A percentile compares a stretch with the other conserved stretches of the same genome.
Evolutionary conservation across 2,329 filamentous ascomycete genomes (phyloP).

Genomic region (Botryotinia globosa): DNA sequence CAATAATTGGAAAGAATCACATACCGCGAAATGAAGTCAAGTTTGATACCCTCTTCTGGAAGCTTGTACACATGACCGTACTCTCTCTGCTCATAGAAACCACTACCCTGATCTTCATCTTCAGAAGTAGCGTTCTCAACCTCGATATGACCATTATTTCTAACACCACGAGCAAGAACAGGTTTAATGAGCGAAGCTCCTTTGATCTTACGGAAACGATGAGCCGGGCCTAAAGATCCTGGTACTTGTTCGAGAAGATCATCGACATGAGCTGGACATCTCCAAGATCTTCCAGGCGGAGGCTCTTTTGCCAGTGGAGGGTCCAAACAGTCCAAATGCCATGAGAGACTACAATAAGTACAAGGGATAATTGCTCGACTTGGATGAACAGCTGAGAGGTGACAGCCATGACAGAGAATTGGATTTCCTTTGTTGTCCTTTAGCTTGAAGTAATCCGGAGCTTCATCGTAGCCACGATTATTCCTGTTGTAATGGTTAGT

Average conservation of each 20-base stretch:
- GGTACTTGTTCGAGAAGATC: slow-evolving; percentile 65
- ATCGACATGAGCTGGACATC: slow-evolving; percentile 83
- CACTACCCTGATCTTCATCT: slow-evolving; percentile 45
- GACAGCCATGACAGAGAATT: slow-evolving; percentile 76
- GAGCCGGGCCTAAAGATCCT: slow-evolving; percentile 54
- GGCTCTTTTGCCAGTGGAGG: slow-evolving; percentile 80
- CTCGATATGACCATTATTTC: slow-evolving; percentile 71
- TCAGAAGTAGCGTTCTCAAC: slow-evolving; percentile 60
- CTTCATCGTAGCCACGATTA: slow-evolving; percentile 55
- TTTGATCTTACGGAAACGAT: slow-evolving; percentile 61
- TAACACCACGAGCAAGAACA: slow-evolving; percentile 59
- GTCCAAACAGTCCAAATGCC: slow-evolving; percentile 91
- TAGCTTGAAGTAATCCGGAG: slow-evolving; percentile 64
- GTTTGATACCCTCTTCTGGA: slow-evolving; percentile 61
- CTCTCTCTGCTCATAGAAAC: slow-evolving; percentile 56
- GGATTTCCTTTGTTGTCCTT: slow-evolving; percentile 70
- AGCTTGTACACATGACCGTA: slow-evolving; percentile 66
- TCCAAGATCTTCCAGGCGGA: slow-evolving; percentile 70
- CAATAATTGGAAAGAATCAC: slow-evolving; percentile 32
- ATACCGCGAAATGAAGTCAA: slow-evolving; percentile 68
- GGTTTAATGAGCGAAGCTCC: slow-evolving; percentile 52
- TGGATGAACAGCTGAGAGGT: slow-evolving; percentile 58
- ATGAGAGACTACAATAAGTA: slow-evolving; percentile 75
- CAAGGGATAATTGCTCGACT: slow-evolving; percentile 77
- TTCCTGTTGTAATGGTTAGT: slow-evolving; percentile 41